Evolutionary conservation across 2,329 filamentous ascomycete species (phyloP), one percentile per base, ranked within the genome.

Genomic region (Aspergillus viridinutans): DNA sequence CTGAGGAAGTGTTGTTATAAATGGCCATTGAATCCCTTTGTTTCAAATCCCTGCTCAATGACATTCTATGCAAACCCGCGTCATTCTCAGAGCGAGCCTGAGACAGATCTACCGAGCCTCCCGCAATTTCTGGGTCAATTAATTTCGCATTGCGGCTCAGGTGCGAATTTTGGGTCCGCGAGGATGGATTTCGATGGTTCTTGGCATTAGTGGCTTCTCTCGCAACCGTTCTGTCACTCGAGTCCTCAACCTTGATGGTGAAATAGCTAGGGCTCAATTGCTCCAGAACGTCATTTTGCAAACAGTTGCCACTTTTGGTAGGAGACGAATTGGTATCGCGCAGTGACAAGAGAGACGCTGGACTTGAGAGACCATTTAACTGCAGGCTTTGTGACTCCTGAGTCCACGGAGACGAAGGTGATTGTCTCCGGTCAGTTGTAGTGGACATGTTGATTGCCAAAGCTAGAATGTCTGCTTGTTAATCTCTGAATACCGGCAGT

Each of bases 181-280:
- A 83, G 21, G 86, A 82, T 8, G 88, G 83, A 64, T 87, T 90
- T 89, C 90, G 93, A 72, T 90, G 90, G 62, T 85, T 85, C 56
- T 84, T 84, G 1, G 86, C 81, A 60, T 89, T 79, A 35, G 80
- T 80, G 4, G 81, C 83, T 25, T 76, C 74, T 60, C 75, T 78
- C 2, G 87, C 88, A 53, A 87, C 86, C 59, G 86, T 82, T 25
- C 83, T 79, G 59, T 90, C 85, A 55, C 75, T 79, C 21, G 84
- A 72, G 57, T 64, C 68, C 47, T 91, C 86, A 60, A 90, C 77
- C 29, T 86, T 79, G 58, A 95, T 84, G 55, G 89, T 90, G 71
- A 96, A 96, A 74, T 96, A 96, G 71, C 92, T 95, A 12, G 91
- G 90, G 70, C 90, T 93, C 25, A 81, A 72, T 21, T 57, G 58